These are phyloP conservation scores for Amphibolis antarctica DNA, from an alignment of 106 monocot genomes.

Conservation along the genomic window DNA sequence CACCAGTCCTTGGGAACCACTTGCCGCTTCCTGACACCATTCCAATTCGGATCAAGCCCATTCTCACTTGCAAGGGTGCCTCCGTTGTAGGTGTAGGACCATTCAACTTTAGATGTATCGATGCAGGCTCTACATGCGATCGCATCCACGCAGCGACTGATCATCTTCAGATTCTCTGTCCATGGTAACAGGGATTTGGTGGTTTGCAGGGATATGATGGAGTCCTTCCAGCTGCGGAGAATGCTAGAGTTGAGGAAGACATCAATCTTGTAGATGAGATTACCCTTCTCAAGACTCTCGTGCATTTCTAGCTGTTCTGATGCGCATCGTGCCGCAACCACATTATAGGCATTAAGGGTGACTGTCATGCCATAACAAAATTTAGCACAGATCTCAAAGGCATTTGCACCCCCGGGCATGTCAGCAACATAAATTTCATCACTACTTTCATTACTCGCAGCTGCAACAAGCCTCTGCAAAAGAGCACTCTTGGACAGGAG, in stretches of 20 bases:
- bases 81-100: constrained; percentile 83
- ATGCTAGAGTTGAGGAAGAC: constrained; percentile 75
- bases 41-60: constrained; percentile 41
- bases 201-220: constrained; percentile 70
- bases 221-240: constrained; percentile 87
- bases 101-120: constrained; percentile 64
- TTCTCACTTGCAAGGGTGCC: constrained; percentile 56
- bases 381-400: constrained; percentile 83
- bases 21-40: constrained; percentile 50
- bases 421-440: constrained; percentile 62
- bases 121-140: constrained; percentile 64
- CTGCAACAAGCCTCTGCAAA: constrained; percentile 52
- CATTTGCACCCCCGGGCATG: constrained; percentile 7
- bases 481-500: constrained; percentile 62
- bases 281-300: constrained; percentile 64
- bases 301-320: constrained; percentile 84
- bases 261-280: constrained; percentile 80
- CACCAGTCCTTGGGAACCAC: constrained; percentile 87
- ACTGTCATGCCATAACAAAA: constrained; percentile 86
- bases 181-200: constrained; percentile 57
- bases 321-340: constrained; percentile 64
- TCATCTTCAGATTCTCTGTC: constrained; percentile 71
- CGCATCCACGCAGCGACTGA: constrained; percentile 57
- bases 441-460: constrained; percentile 19
- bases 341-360: constrained; percentile 90